These are phyloP conservation scores for Pogostemon cablin DNA, from an alignment of 257 asterid genomes.

Conservation along the genomic window DNA sequence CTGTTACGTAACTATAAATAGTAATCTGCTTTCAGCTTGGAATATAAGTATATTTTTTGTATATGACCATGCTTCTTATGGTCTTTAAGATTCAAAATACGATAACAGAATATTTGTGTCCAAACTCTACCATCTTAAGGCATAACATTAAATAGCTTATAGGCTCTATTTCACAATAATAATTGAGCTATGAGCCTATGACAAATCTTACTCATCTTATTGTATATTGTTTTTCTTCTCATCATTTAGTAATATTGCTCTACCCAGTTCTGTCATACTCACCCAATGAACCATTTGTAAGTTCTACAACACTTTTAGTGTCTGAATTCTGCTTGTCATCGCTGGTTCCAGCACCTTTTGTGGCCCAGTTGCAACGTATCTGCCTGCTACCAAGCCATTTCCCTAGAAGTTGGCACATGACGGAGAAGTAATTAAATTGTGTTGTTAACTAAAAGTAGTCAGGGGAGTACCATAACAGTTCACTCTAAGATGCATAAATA, in stretches of 20 bases:
- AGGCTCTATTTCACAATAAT: neutral
- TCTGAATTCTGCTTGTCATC: constrained; percentile 86
- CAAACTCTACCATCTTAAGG: neutral
- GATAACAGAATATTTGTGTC: neutral
- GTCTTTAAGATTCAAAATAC: neutral
- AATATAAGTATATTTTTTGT: too few species aligned
- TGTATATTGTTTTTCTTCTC: neutral
- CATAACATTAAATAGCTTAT: neutral
- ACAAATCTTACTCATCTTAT: neutral
- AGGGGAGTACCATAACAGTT: constrained; percentile 3
- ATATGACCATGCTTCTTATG: neutral
- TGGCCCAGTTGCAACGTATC: constrained; percentile 96
- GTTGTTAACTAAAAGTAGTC: neutral
- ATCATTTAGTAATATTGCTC: neutral
- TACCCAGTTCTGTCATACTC: neutral
- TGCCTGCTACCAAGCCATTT: constrained; percentile 97
- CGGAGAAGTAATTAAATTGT: constrained; percentile 5
- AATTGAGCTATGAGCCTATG: constrained; percentile 19
- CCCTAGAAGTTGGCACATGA: constrained; percentile 48
- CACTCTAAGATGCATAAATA: neutral
- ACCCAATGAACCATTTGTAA: constrained; percentile 82
- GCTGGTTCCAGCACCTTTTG: constrained; percentile 80
- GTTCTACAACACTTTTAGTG: constrained; percentile 83
- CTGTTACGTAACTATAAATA: neutral
- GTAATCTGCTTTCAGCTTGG: constrained; percentile 1